Percentiles rank a stretch among this genome's conserved stretches.
These are phyloP conservation scores for Claviceps spartinae DNA, from an alignment of 2,329 filamentous ascomycete genomes.

Conservation along the genomic window DNA sequence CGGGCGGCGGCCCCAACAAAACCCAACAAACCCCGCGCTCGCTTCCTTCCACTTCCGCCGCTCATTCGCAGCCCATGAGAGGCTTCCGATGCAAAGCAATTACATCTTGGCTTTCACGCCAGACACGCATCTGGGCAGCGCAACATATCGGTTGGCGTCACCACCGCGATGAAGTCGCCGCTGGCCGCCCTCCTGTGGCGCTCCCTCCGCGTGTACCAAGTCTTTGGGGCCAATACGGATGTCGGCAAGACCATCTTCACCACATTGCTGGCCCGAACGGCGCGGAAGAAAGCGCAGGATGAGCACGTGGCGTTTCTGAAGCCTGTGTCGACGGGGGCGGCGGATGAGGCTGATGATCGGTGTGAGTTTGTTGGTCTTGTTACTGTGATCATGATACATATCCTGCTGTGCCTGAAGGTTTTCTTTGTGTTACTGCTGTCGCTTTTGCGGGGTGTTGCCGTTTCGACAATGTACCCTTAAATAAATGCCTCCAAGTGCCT, in stretches of 20 bases:
- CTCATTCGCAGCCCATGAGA: no score
- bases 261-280: constrained; percentile 54
- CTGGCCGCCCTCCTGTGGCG: constrained; percentile 53
- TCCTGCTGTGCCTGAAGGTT: no score
- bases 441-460: not conserved
- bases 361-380: constrained; percentile 22
- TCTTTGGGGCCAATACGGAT: constrained; percentile 74
- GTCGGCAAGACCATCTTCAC: constrained; percentile 77
- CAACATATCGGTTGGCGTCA: not conserved
- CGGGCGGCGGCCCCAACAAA: constrained; percentile 5
- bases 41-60: not conserved
- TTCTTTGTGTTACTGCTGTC: no score
- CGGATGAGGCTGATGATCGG: constrained; percentile 56
- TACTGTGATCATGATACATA: no score
- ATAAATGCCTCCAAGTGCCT: not conserved
- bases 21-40: not conserved
- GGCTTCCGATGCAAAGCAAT: no score
- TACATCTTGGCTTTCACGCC: no score
- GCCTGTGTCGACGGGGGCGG: constrained; percentile 65
- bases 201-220: constrained; percentile 54
- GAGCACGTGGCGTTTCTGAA: constrained; percentile 56
- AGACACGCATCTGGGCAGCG: not conserved
- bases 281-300: constrained; percentile 29
- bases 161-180: constrained; percentile 19
- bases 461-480: not conserved